Conservation (phyloP, 345 rosid species). For the sweet orange (Citrus sinensis) region DNA sequence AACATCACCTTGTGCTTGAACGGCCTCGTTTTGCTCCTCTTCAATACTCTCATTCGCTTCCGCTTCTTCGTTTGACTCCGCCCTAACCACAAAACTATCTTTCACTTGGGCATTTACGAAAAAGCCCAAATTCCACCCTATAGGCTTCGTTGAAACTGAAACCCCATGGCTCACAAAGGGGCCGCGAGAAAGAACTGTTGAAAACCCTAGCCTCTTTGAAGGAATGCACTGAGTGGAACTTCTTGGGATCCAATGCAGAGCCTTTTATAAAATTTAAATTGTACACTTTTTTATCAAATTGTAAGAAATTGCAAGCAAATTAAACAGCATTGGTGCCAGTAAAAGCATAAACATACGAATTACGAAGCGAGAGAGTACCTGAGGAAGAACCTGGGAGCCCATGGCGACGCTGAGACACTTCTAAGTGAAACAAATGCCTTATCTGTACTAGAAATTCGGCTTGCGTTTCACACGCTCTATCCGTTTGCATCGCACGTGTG, state of each 20-base stretch:
- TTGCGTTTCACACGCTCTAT: constrained; percentile 4
- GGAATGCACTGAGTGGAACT: constrained; percentile 27
- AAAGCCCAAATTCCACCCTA: constrained; percentile 25
- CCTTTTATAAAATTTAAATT: constrained; percentile 29
- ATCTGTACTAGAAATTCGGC: constrained; percentile 13
- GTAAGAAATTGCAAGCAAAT: background rate
- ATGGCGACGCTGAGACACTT: constrained; percentile 16
- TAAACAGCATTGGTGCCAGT: background rate
- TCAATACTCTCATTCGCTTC: constrained; percentile 31
- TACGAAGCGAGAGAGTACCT: constrained; percentile 29
- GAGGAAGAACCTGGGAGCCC: constrained; percentile 66
- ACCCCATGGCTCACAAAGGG: constrained; percentile 20
- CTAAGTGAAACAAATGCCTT: constrained; percentile 24
- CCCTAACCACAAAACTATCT: constrained; percentile 47
- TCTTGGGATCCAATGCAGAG: constrained; percentile 48
- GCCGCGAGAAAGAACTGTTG: constrained; percentile 30
- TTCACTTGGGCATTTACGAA: constrained; percentile 27
- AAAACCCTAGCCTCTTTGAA: constrained; percentile 40
- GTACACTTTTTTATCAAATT: background rate
- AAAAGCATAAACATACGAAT: background rate
- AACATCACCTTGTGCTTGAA: constrained; percentile 22
- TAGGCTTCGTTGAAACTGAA: constrained; percentile 29
- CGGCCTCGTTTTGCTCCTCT: constrained; percentile 15
- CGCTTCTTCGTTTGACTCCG: constrained; percentile 41
- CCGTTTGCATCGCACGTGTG: background rate